phyloP scores from a whole-genome alignment of 2,329 filamentous ascomycete genomes.

The Epichloe gansuensis region DNA sequence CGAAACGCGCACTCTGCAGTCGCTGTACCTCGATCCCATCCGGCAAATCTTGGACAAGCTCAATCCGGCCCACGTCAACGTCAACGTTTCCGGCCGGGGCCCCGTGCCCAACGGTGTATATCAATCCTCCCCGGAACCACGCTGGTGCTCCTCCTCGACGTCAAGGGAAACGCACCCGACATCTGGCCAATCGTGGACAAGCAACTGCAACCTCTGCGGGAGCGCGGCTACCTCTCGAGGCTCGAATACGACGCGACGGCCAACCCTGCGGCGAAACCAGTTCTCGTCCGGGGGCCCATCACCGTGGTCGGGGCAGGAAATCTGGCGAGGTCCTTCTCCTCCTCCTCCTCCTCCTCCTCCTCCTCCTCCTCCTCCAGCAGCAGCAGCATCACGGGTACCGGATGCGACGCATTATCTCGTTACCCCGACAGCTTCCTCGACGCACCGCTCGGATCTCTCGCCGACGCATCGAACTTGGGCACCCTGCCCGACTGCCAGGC shows the following conservation, averaged over 20 bases:
- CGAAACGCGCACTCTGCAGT: slow-evolving; percentile 42
- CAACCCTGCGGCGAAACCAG: slow-evolving; percentile 19
- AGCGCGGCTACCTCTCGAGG: slow-evolving; percentile 42
- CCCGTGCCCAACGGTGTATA: slow-evolving; percentile 41
- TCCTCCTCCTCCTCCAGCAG: too few relatives aligned
- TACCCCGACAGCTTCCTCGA: slow-evolving; percentile 52
- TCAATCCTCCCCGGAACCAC: slow-evolving; percentile 37
- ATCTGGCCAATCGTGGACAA: slow-evolving; percentile 16
- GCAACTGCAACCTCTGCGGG: slow-evolving; percentile 42
- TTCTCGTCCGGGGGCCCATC: slow-evolving; percentile 34
- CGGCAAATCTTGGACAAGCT: slow-evolving; percentile 40
- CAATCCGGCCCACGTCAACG: slow-evolving; percentile 4
- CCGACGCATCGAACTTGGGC: not conserved
- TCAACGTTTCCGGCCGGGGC: slow-evolving; percentile 18
- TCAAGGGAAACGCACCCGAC: slow-evolving; percentile 37
- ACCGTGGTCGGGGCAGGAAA: slow-evolving; percentile 59
- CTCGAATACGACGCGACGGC: slow-evolving; percentile 31
- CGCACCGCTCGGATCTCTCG: slow-evolving; percentile 40
- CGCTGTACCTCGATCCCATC: slow-evolving; percentile 53
- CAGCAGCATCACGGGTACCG: slow-evolving; percentile 1
- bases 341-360: too few relatives aligned
- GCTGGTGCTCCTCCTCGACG: slow-evolving; percentile 52
- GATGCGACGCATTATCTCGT: slow-evolving; percentile 2
- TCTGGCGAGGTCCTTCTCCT: slow-evolving; percentile 5
- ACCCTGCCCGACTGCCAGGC: slow-evolving; percentile 1